These are phyloP conservation scores for Ophiostoma montium DNA, from an alignment of 2,329 filamentous ascomycete genomes.

Conservation along the genomic window DNA sequence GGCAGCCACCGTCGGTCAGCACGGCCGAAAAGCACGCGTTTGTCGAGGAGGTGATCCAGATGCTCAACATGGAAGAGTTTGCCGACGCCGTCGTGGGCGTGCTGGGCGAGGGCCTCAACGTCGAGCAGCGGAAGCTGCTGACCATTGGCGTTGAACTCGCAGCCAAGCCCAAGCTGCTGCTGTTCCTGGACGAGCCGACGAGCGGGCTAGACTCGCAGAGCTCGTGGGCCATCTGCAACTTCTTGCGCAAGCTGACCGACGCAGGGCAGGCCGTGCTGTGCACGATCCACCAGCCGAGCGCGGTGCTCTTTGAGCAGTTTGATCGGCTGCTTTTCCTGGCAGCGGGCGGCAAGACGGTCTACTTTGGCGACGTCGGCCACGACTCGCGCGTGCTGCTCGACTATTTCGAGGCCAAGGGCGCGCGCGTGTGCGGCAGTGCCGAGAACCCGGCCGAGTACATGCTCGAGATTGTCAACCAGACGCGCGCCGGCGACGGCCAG, in stretches of 20 bases:
- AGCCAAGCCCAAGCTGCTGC: conserved; percentile 42
- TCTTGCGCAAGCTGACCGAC: conserved; percentile 43
- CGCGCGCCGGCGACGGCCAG: conserved; percentile 41
- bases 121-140: conserved; percentile 58
- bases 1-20: conserved; percentile 51
- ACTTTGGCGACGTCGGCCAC: conserved; percentile 63
- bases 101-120: conserved; percentile 70
- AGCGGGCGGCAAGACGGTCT: conserved; percentile 63
- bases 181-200: conserved; percentile 77
- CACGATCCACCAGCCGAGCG: conserved; percentile 94
- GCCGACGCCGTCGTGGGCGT: conserved; percentile 85
- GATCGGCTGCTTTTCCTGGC: conserved; percentile 62
- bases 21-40: conserved; percentile 59
- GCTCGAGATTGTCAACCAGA: conserved; percentile 54
- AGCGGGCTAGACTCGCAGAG: conserved; percentile 71
- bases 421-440: conserved; percentile 41
- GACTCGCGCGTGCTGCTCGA: conserved; percentile 31
- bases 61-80: conserved; percentile 81
- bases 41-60: conserved; percentile 68
- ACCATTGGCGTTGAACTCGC: conserved; percentile 67
- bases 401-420: conserved; percentile 65
- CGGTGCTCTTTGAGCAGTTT: conserved; percentile 86
- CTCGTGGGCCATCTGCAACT: conserved; percentile 61
- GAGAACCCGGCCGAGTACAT: conserved; percentile 80
- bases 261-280: conserved; percentile 82